phyloP scores from a whole-genome alignment of 192 early-diverging fungal species.

The Coemansia sp. region DNA sequence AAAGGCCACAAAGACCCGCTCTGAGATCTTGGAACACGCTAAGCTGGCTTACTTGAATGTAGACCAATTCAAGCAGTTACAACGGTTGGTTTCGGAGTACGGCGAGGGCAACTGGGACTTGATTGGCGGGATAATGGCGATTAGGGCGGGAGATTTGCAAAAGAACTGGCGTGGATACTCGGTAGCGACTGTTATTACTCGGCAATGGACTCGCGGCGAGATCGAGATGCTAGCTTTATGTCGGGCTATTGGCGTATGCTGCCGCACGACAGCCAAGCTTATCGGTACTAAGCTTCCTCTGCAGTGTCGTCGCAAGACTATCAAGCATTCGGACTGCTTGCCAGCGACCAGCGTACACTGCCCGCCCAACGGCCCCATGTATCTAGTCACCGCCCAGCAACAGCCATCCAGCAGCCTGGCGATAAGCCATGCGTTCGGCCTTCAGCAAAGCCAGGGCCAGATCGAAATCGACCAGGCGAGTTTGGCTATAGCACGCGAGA shows the following conservation, averaged over 20 bases:
- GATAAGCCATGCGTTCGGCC: not conserved
- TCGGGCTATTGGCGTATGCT: constrained; percentile 30
- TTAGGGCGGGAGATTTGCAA: constrained; percentile 30
- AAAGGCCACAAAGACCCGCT: not conserved
- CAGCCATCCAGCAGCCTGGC: constrained; percentile 5
- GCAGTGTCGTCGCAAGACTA: constrained; percentile 44
- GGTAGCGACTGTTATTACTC: constrained; percentile 21
- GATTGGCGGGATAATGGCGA: constrained; percentile 23
- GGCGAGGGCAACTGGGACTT: constrained; percentile 44
- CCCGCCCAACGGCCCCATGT: constrained; percentile 7
- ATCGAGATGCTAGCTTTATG: constrained; percentile 33
- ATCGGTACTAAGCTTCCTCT: constrained; percentile 49
- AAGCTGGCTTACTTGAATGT: constrained; percentile 35
- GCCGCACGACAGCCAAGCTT: constrained; percentile 37
- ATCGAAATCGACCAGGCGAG: constrained; percentile 10
- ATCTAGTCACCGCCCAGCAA: not conserved
- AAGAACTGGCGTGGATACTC: constrained; percentile 45
- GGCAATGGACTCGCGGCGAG: constrained; percentile 32
- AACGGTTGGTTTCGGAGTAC: constrained; percentile 27
- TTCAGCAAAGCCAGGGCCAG: not conserved
- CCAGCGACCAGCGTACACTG: not conserved
- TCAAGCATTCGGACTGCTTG: constrained; percentile 13
- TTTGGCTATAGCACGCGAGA: not conserved
- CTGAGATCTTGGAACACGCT: not conserved
- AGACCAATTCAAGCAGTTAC: constrained; percentile 38